Conservation (phyloP, 768 basidiomycete species). For the Dioszegia crocea region DNA sequence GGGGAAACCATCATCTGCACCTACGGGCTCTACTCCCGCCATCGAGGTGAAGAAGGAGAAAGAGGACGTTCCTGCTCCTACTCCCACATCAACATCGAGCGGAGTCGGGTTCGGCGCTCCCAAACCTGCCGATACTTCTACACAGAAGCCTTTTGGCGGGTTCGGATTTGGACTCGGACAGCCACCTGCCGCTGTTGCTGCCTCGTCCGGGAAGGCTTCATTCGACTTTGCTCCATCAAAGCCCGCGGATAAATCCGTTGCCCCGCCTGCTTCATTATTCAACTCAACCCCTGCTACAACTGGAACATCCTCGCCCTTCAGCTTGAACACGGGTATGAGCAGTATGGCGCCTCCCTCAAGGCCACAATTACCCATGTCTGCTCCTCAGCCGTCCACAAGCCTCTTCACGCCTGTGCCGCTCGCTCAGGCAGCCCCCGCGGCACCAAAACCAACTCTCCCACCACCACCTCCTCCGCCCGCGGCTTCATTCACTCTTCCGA, state of each 20-base stretch:
- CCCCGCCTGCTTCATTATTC: neutral
- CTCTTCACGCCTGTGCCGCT: neutral
- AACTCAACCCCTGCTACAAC: neutral
- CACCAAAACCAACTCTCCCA: neutral
- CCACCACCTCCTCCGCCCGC: neutral
- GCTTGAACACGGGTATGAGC: too few relatives aligned
- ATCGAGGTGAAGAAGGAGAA: neutral
- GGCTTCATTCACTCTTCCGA: neutral
- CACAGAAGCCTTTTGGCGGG: neutral
- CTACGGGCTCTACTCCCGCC: neutral
- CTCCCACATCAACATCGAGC: neutral
- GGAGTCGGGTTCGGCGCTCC: neutral
- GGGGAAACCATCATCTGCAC: constrained; percentile 19
- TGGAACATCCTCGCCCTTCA: too few relatives aligned
- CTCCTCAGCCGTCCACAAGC: neutral
- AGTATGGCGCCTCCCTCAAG: neutral
- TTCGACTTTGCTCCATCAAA: neutral
- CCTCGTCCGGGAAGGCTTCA: neutral
- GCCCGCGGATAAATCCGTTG: neutral
- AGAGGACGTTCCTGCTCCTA: neutral
- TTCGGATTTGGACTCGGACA: constrained; percentile 44
- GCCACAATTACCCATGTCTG: too few relatives aligned
- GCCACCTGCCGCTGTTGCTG: constrained; percentile 13
- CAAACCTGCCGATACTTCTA: neutral
- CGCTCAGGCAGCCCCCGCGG: neutral